Percentiles rank a stretch among this genome's conserved stretches.
Conservation (phyloP, 768 basidiomycete species). For the Boletus speciosus region DNA sequence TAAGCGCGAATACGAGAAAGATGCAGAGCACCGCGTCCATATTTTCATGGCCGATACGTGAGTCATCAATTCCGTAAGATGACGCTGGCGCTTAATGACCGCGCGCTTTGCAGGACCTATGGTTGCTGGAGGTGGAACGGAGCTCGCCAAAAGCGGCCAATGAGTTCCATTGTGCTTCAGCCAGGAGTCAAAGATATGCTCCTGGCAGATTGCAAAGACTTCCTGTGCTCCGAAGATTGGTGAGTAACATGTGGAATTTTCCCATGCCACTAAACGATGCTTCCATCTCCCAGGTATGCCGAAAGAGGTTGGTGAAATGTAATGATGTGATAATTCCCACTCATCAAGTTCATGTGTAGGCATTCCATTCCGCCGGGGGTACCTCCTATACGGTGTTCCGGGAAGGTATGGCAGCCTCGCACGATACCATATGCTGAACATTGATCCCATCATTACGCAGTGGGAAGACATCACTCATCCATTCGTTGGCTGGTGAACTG, state of each 20-base stretch:
- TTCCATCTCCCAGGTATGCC: constrained; percentile 63
- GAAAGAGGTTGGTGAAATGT: constrained; percentile 63
- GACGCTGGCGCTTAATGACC: not conserved
- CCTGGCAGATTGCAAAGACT: constrained; percentile 81
- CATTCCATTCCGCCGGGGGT: constrained; percentile 85
- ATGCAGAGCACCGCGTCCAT: constrained; percentile 86
- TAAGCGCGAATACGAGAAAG: constrained; percentile 86
- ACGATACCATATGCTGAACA: constrained; percentile 1
- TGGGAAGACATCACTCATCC: constrained; percentile 84
- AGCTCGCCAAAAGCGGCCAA: constrained; percentile 81
- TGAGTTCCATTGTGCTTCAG: constrained; percentile 90
- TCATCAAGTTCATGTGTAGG: constrained; percentile 41
- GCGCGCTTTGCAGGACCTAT: constrained; percentile 47
- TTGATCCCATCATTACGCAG: constrained; percentile 36
- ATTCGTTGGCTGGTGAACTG: constrained; percentile 81
- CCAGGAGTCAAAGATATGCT: constrained; percentile 91
- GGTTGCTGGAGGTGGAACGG: constrained; percentile 87
- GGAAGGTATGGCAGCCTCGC: constrained; percentile 53
- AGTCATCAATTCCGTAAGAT: constrained; percentile 31
- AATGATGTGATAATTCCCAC: constrained; percentile 16
- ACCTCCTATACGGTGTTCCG: constrained; percentile 80
- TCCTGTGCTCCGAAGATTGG: constrained; percentile 82
- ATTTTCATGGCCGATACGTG: constrained; percentile 89
- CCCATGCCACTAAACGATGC: constrained; percentile 17
- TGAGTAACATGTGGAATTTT: constrained; percentile 38